Percentiles rank a stretch among this genome's conserved stretches.
phyloP scores from a whole-genome alignment of 2,329 filamentous ascomycete species.

The Plenodomus tracheiphilus region DNA sequence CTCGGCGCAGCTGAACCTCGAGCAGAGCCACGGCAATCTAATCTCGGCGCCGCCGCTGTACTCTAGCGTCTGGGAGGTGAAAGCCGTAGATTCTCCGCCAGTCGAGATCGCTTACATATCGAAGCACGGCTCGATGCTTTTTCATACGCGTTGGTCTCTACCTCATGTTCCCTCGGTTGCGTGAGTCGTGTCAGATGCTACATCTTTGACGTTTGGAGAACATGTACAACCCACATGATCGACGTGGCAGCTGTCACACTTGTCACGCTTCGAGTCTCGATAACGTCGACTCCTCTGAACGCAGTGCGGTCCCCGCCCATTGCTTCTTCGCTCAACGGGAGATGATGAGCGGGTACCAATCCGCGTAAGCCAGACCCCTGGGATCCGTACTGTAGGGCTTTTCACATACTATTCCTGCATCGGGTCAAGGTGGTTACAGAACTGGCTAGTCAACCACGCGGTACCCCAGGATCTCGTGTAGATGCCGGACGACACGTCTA shows the following conservation, averaged over 20 bases:
- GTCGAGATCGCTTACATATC: background rate
- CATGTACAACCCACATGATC: background rate
- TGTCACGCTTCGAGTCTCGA: background rate
- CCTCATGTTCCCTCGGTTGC: background rate
- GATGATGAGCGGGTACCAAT: conserved; percentile 5
- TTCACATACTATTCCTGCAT: background rate
- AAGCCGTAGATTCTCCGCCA: conserved; percentile 12
- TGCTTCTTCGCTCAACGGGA: conserved; percentile 2
- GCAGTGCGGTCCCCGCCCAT: background rate
- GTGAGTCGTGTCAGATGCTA: background rate
- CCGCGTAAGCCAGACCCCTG: conserved; percentile 13
- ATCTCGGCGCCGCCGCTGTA: conserved; percentile 7
- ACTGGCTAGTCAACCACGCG: conserved; percentile 19
- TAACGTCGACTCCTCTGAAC: background rate
- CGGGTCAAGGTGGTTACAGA: conserved; percentile 4
- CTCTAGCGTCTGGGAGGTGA: conserved; percentile 1
- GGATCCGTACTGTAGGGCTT: background rate
- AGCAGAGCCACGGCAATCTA: conserved; percentile 4
- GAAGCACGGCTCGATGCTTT: background rate
- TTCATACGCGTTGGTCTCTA: background rate
- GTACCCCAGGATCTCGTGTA: conserved; percentile 26
- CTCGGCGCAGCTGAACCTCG: background rate
- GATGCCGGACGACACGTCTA: conserved; percentile 6
- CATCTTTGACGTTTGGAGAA: conserved; percentile 2
- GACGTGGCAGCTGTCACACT: conserved; percentile 6